Evolutionary conservation across 1,139 yeast genomes (phyloP).

Genomic region (Geotrichum aggregatum): DNA sequence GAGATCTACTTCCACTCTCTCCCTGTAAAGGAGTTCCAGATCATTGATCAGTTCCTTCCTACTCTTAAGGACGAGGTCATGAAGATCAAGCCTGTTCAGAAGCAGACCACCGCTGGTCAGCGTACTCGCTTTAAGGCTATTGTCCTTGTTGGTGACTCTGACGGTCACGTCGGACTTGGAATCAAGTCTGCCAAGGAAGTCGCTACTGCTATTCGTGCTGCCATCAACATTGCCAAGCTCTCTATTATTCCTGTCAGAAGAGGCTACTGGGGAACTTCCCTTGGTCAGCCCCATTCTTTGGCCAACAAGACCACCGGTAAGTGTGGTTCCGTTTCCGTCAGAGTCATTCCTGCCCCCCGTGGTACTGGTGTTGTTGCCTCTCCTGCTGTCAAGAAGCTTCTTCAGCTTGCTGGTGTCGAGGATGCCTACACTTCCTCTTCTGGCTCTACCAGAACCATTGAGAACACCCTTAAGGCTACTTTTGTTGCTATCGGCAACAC

Average conservation of each 20-base stretch:
- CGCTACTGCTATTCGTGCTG: constrained; percentile 99
- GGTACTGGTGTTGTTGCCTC: constrained; percentile 99
- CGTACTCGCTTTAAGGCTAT: constrained; percentile 99
- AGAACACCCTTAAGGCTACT: constrained; percentile 99
- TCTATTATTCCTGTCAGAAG: constrained; percentile 99
- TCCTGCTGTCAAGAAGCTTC: constrained; percentile 97
- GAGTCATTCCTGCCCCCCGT: constrained; percentile 99
- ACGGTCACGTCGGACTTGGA: constrained; percentile 99
- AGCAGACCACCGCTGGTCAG: constrained; percentile 99
- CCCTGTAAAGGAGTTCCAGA: constrained; percentile 99
- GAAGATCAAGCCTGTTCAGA: constrained; percentile 99
- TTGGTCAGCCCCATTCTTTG: constrained; percentile 99
- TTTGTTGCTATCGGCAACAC: constrained; percentile 99
- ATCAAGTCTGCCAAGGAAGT: constrained; percentile 99
- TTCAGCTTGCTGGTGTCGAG: constrained; percentile 99
- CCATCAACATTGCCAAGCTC: constrained; percentile 97
- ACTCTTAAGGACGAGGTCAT: constrained; percentile 96
- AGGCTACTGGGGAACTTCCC: constrained; percentile 99
- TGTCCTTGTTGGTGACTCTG: constrained; percentile 98
- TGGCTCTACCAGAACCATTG: constrained; percentile 99
- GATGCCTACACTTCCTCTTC: constrained; percentile 98
- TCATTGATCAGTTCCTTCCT: constrained; percentile 95
- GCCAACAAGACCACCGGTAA: constrained; percentile 98
- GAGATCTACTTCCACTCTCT: constrained; percentile 99
- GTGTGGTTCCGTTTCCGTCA: constrained; percentile 98